Base-by-base conservation (phyloP, 495 filamentous ascomycete genomes). In the Parathielavia appendiculata region DNA sequence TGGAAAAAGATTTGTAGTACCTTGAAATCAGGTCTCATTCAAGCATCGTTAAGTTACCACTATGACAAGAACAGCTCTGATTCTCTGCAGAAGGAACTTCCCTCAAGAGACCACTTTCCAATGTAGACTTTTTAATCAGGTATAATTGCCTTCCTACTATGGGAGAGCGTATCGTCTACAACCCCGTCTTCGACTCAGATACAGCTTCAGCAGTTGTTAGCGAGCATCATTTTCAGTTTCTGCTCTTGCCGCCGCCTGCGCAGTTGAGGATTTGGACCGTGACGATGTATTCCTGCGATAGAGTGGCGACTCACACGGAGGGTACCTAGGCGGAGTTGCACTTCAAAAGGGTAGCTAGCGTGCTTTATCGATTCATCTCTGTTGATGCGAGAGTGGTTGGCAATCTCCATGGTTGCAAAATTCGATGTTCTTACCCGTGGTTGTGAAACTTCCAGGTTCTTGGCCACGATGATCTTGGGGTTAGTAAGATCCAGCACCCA, bases 371-470 rank as follows among this genome's bases (percentile, higher is more conserved):
- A 52, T 1, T 59, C 52, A 14, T 63, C 35, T 43, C 56, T 63
- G 46, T 58, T 70, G 57, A 73, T 63, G 10, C 61, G 55, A 14
- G 65, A 57, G 16, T 66, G 56, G 38, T 68, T 65, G 41, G 60
- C 53, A 4, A 73, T 58, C 30, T 69, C 71, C 8, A 69, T 35
- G 0, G 64, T 63, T 5, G 69, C 68, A 54, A 72, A 69, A n/a
- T 26, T 66, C 57, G 14, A 67, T 36, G 10, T 63, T 60, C 57
- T 70, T 71, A 10, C 64, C 68, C 6, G 67, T 50, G 45, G 26
- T 60, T 68, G 58, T 71, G 63, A 51, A 72, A 68, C n/a, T 59
- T 64, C 54, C n/a, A n/a, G n/a, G n/a, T n/a, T n/a, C n/a, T 73
- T 73, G 50, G 72, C 66, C 32, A 68, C 69, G 38, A 72, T 70